Conservation (phyloP, 495 filamentous ascomycete genomes). For the Parachaetomium inaequale region DNA sequence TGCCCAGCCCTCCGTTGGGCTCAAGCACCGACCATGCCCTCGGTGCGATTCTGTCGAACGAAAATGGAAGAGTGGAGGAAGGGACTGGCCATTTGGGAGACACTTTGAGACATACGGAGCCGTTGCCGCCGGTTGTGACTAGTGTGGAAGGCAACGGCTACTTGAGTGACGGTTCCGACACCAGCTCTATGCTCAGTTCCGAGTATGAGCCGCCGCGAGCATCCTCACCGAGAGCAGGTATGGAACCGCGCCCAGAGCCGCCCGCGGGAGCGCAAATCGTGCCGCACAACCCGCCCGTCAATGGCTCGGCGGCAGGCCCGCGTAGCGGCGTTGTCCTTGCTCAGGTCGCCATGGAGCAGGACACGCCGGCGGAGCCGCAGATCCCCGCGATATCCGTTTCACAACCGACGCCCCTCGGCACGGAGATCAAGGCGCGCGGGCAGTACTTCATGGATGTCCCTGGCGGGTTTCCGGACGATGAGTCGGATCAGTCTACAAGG, state of each 20-base stretch:
- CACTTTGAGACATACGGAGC: slow-evolving; percentile 51
- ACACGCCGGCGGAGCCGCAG: slow-evolving; percentile 13
- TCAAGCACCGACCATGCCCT: slow-evolving; percentile 65
- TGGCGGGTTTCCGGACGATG: slow-evolving; percentile 44
- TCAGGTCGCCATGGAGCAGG: slow-evolving; percentile 9
- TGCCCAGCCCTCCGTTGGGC: slow-evolving; percentile 25
- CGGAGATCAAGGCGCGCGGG: slow-evolving; percentile 13
- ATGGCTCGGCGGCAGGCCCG: background rate
- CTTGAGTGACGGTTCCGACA: slow-evolving; percentile 44
- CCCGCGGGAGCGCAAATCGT: background rate
- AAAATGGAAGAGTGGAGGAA: slow-evolving; percentile 39
- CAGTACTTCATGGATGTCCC: slow-evolving; percentile 39
- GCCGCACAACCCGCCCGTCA: background rate
- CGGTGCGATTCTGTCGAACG: slow-evolving; percentile 49
- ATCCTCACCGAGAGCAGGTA: slow-evolving; percentile 2
- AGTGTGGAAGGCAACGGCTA: slow-evolving; percentile 60
- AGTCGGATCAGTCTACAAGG: slow-evolving; percentile 26
- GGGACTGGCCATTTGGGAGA: slow-evolving; percentile 43
- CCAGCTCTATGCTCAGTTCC: slow-evolving; percentile 18
- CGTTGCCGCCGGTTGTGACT: slow-evolving; percentile 63
- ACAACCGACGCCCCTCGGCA: slow-evolving; percentile 33
- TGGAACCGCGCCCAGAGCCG: background rate
- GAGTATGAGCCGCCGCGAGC: slow-evolving; percentile 16
- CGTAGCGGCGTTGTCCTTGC: background rate
- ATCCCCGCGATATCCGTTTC: slow-evolving; percentile 40